Percentiles rank a stretch among this genome's conserved stretches.
Evolutionary conservation across 2,329 filamentous ascomycete species (phyloP).

Genomic region (Microsporum canis): DNA sequence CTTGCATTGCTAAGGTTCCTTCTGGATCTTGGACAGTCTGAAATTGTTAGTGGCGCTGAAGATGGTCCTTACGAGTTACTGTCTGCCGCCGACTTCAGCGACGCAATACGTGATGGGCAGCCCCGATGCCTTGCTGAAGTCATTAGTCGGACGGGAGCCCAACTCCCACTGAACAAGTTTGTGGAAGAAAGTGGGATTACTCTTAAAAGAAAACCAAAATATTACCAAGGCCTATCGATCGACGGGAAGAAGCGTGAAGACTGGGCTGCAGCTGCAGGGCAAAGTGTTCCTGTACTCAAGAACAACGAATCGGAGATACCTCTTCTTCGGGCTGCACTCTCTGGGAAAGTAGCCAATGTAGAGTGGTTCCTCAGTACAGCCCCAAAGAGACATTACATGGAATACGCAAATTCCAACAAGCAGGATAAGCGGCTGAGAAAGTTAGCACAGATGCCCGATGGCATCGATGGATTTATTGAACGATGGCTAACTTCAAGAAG

Average conservation of each 20-base stretch:
- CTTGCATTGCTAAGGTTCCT: constrained; percentile 44
- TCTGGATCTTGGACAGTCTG: constrained; percentile 39
- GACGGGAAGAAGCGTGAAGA: constrained; percentile 59
- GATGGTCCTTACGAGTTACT: not conserved
- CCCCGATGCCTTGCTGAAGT: not conserved
- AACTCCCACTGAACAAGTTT: constrained; percentile 56
- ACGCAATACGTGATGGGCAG: constrained; percentile 35
- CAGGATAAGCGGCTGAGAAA: constrained; percentile 53
- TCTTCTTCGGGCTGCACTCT: constrained; percentile 23
- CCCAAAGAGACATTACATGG: constrained; percentile 54
- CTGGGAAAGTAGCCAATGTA: constrained; percentile 52
- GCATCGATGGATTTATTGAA: constrained; percentile 51
- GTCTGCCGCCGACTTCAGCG: constrained; percentile 21
- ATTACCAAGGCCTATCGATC: constrained; percentile 63
- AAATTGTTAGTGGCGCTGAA: constrained; percentile 6
- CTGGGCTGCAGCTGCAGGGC: constrained; percentile 52
- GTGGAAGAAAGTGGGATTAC: constrained; percentile 52
- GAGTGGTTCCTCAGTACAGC: constrained; percentile 69
- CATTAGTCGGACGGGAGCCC: constrained; percentile 43
- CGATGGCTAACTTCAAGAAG: constrained; percentile 39
- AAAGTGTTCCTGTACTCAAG: not conserved
- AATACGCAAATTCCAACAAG: constrained; percentile 53
- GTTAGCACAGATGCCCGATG: constrained; percentile 48
- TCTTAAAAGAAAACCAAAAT: constrained; percentile 36
- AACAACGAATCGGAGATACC: not conserved